Base-by-base conservation (phyloP, 495 filamentous ascomycete species). In the Tuber calosporum region DNA sequence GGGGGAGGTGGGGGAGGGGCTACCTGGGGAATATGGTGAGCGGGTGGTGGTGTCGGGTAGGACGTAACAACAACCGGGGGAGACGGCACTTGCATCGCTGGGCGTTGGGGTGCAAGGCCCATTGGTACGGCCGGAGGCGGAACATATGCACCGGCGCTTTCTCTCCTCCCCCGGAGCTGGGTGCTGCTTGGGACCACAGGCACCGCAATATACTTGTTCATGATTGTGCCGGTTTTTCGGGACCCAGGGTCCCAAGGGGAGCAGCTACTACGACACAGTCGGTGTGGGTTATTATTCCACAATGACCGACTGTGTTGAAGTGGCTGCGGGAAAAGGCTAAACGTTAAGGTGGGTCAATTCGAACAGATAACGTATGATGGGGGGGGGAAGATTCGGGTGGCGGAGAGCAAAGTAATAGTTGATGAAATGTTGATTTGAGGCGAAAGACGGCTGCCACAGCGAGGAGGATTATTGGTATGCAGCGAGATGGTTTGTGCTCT, bases 181-280 rank as follows among this genome's bases (percentile, higher is more conserved):
- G 74, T 58, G 53, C 72, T 78, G 39, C 69, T 72, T 13, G 79
- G 79, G 45, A 81, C 80, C 26, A 73, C 79, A 67, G 80, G 80
- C 72, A 78, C 73, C 66, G 75, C 79, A 69, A 74, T 80, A 48
- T 45, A 45, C 48, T 72, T 72, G 67, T 75, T 81, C 80, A 81
- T 81, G 72, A 74, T 79, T 70, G 72, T 58, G 45, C 70, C 74
- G 42, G 11, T 62, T 62, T 42, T 58, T 40, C n/a, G 48, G 68
- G 48, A 70, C 67, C 72, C 75, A 38, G 40, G 66, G 67, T 73
- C 77, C 80, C 43, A 66, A 42, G 58, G 41, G 66, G 67, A 68
- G 69, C 79, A 74, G 77, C 77, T 74, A 69, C 76, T 74, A 74
- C 53, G 73, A 74, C 79, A 81, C 79, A 81, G 79, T 73, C 79